A percentile compares a stretch with the other conserved stretches of the same genome.
These are phyloP conservation scores for Phytophthora agathidicida DNA, from an alignment of 352 stramenopile genomes.

Conservation along the genomic window DNA sequence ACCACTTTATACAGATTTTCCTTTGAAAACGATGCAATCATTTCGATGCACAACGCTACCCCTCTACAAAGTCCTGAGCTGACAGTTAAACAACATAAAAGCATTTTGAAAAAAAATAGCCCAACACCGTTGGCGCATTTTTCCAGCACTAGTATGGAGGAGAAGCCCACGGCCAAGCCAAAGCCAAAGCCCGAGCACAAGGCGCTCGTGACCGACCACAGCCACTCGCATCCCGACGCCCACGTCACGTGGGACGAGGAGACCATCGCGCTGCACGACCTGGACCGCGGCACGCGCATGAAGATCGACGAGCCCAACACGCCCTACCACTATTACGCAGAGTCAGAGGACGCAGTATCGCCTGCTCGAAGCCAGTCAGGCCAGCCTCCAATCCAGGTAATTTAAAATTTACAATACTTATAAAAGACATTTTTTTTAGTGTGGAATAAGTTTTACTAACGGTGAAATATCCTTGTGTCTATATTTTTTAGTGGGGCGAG, in stretches of 20 bases:
- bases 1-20: too few species aligned
- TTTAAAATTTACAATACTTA: neutral
- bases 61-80: too few species aligned
- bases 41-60: too few species aligned
- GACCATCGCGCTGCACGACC: slow-evolving; percentile 91
- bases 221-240: slow-evolving; percentile 17
- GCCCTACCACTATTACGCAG: slow-evolving; percentile 86
- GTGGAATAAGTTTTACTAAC: neutral
- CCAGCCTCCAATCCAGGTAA: slow-evolving; percentile 50
- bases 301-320: slow-evolving; percentile 95
- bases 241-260: slow-evolving; percentile 92
- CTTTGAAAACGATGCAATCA: too few species aligned
- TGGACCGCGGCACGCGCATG: slow-evolving; percentile 91
- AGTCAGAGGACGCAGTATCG: slow-evolving; percentile 42
- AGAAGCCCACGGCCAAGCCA: slow-evolving; percentile 21
- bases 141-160: slow-evolving; percentile 16
- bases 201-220: slow-evolving; percentile 8
- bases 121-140: too few species aligned
- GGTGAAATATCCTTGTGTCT: neutral
- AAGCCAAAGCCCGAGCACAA: slow-evolving; percentile 20
- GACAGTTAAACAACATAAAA: too few species aligned
- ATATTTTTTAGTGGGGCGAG: slow-evolving; percentile 60
- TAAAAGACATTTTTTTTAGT: neutral
- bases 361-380: slow-evolving; percentile 60
- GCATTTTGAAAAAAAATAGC: too few species aligned